phyloP scores from a whole-genome alignment of 495 filamentous ascomycete genomes.

The Aspergillus sparsus region DNA sequence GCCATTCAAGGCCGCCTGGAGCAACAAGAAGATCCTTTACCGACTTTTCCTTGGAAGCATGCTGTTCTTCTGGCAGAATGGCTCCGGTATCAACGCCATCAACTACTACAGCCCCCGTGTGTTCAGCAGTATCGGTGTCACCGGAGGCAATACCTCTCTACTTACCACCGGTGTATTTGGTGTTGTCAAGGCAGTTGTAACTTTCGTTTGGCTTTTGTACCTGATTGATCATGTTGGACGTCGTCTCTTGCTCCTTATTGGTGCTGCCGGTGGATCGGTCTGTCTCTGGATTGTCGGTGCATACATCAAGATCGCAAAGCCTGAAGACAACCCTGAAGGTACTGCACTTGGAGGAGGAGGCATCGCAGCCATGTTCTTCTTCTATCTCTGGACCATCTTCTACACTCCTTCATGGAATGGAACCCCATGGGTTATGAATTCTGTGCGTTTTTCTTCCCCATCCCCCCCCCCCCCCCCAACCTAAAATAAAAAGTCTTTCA shows the following conservation, averaged over 20 bases:
- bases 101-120: conserved; percentile 67
- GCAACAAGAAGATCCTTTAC: conserved; percentile 58
- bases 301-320: conserved; percentile 63
- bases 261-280: conserved; percentile 66
- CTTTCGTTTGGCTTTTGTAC: conserved; percentile 65
- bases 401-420: conserved; percentile 79
- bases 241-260: conserved; percentile 68
- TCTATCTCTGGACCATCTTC: conserved; percentile 78
- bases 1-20: conserved; percentile 60
- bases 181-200: conserved; percentile 58
- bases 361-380: conserved; percentile 74
- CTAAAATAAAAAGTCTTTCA: background rate
- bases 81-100: conserved; percentile 68
- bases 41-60: conserved; percentile 68
- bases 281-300: conserved; percentile 78
- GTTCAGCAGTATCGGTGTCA: conserved; percentile 61
- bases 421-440: conserved; percentile 66
- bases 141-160: conserved; percentile 47
- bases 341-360: conserved; percentile 53
- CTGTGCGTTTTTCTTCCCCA: conserved; percentile 33
- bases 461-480: background rate
- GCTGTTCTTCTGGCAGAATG: conserved; percentile 70
- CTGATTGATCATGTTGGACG: conserved; percentile 72
- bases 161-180: conserved; percentile 59
- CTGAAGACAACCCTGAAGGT: conserved; percentile 37